Evolutionary conservation across 208 protist genomes (phyloP).

Genomic region (Acanthamoeba culbertsoni): DNA sequence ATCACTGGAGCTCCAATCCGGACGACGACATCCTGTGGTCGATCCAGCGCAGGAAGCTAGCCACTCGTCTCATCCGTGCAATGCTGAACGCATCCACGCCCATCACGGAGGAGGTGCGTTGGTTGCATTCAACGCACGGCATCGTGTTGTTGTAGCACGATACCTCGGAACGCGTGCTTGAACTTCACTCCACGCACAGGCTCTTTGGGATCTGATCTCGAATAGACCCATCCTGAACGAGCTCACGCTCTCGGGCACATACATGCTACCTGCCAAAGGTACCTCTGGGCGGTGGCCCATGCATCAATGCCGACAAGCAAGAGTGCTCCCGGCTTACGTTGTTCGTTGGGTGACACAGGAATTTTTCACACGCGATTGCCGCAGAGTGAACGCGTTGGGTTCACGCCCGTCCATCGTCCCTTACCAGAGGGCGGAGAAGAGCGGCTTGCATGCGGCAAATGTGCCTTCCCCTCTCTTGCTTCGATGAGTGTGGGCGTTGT

Average conservation of each 20-base stretch:
- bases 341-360: background rate
- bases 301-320: background rate
- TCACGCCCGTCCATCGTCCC: background rate
- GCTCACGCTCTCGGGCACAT: conserved; percentile 21
- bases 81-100: background rate
- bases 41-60: background rate
- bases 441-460: background rate
- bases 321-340: too few relatives aligned
- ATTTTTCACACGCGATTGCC: background rate
- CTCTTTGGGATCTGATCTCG: conserved; percentile 19
- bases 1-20: conserved; percentile 1
- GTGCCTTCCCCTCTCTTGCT: background rate
- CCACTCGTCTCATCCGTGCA: background rate
- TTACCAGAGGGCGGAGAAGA: background rate
- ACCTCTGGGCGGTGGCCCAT: background rate
- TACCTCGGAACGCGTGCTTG: background rate
- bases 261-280: background rate
- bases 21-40: conserved; percentile 38
- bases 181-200: background rate
- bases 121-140: background rate
- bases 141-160: background rate
- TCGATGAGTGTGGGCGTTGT: background rate
- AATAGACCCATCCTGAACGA: conserved; percentile 16
- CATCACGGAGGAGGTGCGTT: background rate
- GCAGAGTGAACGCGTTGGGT: background rate